These are phyloP conservation scores for Cladosporium austrohemisphaericum DNA, from an alignment of 2,329 filamentous ascomycete genomes.

Conservation along the genomic window DNA sequence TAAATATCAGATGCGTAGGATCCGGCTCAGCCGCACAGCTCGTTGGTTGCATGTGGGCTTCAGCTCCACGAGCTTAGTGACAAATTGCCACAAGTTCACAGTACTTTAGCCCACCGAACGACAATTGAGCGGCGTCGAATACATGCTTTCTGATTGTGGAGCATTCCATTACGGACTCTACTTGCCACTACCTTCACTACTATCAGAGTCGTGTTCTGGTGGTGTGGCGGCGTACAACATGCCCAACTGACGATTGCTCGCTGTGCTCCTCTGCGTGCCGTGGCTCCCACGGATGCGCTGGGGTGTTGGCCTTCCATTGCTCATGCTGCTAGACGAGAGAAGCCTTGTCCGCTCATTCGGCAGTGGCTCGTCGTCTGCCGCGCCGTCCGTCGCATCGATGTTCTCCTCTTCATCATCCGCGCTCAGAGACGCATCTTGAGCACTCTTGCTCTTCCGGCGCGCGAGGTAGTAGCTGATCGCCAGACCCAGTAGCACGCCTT, in stretches of 20 bases:
- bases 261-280: slow-evolving; percentile 16
- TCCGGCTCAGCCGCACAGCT: too few species aligned
- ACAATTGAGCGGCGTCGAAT: too few species aligned
- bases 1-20: too few species aligned
- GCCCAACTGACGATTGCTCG: slow-evolving; percentile 20
- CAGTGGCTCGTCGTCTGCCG: background rate
- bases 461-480: slow-evolving; percentile 69
- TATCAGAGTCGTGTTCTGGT: slow-evolving; percentile 24
- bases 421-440: background rate
- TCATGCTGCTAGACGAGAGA: slow-evolving; percentile 2
- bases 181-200: slow-evolving; percentile 16
- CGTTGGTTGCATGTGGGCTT: too few species aligned
- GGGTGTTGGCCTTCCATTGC: background rate
- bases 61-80: too few species aligned
- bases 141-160: background rate
- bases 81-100: too few species aligned
- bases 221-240: slow-evolving; percentile 26
- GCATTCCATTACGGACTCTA: slow-evolving; percentile 1
- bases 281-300: slow-evolving; percentile 4
- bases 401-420: slow-evolving; percentile 12
- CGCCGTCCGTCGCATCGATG: slow-evolving; percentile 18
- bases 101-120: too few species aligned
- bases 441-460: slow-evolving; percentile 11
- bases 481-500: slow-evolving; percentile 76
- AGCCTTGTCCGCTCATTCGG: slow-evolving; percentile 13